A percentile compares a stretch with the other conserved stretches of the same genome.
phyloP scores from a whole-genome alignment of 176 grass and related monocot genomes.

The Carex pumila region DNA sequence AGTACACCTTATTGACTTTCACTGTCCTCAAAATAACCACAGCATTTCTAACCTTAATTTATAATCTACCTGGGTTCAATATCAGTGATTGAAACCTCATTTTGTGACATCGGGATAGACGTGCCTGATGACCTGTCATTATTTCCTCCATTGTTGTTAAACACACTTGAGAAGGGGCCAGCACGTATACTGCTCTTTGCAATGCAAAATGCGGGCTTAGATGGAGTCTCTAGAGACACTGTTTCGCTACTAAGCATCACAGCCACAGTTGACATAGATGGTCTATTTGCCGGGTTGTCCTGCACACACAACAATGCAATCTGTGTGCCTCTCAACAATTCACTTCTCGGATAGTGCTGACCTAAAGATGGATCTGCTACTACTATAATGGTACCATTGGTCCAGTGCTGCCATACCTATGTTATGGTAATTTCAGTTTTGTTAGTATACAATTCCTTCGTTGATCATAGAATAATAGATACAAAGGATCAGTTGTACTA shows the following conservation, averaged over 20 bases:
- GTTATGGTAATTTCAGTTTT: not conserved
- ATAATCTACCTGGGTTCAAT: conserved; percentile 24
- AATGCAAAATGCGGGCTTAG: conserved; percentile 21
- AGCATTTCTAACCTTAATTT: not conserved
- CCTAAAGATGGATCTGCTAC: conserved; percentile 21
- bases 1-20: not conserved
- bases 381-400: not conserved
- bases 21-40: not conserved
- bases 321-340: conserved; percentile 25
- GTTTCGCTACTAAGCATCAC: conserved; percentile 30
- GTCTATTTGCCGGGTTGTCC: conserved; percentile 20
- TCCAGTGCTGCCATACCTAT: conserved; percentile 29
- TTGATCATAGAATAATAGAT: not conserved
- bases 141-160: not conserved
- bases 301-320: conserved; percentile 28
- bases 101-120: not conserved
- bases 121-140: not conserved
- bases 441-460: not conserved
- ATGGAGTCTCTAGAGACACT: conserved; percentile 19
- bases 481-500: not conserved
- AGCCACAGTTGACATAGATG: conserved; percentile 18
- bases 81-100: conserved; percentile 32
- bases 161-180: not conserved
- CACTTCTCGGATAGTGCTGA: not conserved
- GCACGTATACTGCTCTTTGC: not conserved